Conservation (phyloP, 306 rosid genomes). For the Vigna hirtella region DNA sequence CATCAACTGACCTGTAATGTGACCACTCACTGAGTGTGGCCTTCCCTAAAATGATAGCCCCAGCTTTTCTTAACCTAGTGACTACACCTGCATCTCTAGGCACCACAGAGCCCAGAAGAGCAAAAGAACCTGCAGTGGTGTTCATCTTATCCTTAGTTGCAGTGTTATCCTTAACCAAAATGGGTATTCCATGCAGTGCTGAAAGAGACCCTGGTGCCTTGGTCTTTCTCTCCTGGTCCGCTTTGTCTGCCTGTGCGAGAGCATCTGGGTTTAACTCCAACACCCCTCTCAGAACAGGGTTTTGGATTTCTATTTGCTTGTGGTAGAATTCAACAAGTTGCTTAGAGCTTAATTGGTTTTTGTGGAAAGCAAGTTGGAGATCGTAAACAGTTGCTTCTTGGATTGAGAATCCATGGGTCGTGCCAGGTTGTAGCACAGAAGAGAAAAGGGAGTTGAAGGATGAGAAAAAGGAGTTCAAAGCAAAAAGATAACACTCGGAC, state of each 20-base stretch:
- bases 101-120: slow-evolving; percentile 66
- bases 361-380: slow-evolving; percentile 60
- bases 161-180: slow-evolving; percentile 69
- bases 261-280: slow-evolving; percentile 75
- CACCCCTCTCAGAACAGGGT: slow-evolving; percentile 55
- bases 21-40: slow-evolving; percentile 73
- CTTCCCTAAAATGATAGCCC: slow-evolving; percentile 77
- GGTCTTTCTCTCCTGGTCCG: slow-evolving; percentile 49
- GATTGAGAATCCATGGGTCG: slow-evolving; percentile 40
- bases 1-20: slow-evolving; percentile 6
- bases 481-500: background rate
- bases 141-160: slow-evolving; percentile 74
- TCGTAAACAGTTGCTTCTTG: slow-evolving; percentile 63
- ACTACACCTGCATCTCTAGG: slow-evolving; percentile 75
- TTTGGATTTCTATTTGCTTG: slow-evolving; percentile 47
- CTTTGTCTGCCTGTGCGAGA: slow-evolving; percentile 54
- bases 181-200: slow-evolving; percentile 67
- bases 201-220: slow-evolving; percentile 34
- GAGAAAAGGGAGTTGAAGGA: background rate
- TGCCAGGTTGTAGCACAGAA: background rate
- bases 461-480: slow-evolving; percentile 5
- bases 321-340: slow-evolving; percentile 69
- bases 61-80: slow-evolving; percentile 63
- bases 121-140: slow-evolving; percentile 72
- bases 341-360: slow-evolving; percentile 61